phyloP scores from a whole-genome alignment of 2,329 filamentous ascomycete genomes.

The Dactylellina cionopaga region DNA sequence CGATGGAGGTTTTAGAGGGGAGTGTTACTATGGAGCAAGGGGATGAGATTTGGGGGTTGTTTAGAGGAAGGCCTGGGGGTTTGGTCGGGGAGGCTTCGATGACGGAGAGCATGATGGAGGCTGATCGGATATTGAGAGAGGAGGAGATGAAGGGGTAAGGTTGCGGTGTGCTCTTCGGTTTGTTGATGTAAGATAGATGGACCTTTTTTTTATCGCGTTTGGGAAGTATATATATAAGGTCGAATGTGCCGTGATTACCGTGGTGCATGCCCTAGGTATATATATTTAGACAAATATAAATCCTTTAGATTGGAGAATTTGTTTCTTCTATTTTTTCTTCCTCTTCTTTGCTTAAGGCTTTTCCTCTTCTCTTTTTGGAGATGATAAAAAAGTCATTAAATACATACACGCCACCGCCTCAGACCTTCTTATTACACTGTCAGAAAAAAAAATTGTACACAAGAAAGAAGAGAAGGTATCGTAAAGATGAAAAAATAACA shows the following conservation, averaged over 20 bases:
- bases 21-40: constrained; percentile 47
- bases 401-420: background rate
- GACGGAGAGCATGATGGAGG: constrained; percentile 52
- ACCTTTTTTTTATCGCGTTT: background rate
- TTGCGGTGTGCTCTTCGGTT: too few species aligned
- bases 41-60: constrained; percentile 51
- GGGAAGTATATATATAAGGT: background rate
- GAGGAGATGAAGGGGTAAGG: constrained; percentile 31
- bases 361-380: background rate
- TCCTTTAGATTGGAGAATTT: constrained; percentile 1
- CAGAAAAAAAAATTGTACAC: background rate
- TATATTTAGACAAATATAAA: background rate
- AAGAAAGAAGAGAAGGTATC: constrained; percentile 6
- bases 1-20: constrained; percentile 46
- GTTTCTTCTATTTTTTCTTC: background rate
- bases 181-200: too few species aligned
- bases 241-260: too few species aligned
- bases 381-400: constrained; percentile 4
- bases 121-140: constrained; percentile 36
- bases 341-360: background rate
- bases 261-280: too few species aligned
- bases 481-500: constrained; percentile 1
- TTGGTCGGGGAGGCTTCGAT: constrained; percentile 30
- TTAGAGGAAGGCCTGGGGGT: constrained; percentile 25
- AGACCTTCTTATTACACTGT: background rate